Evolutionary conservation across 208 protist genomes (phyloP), one percentile per base, ranked within the genome.

Genomic region (Phytomonas serpens): DNA sequence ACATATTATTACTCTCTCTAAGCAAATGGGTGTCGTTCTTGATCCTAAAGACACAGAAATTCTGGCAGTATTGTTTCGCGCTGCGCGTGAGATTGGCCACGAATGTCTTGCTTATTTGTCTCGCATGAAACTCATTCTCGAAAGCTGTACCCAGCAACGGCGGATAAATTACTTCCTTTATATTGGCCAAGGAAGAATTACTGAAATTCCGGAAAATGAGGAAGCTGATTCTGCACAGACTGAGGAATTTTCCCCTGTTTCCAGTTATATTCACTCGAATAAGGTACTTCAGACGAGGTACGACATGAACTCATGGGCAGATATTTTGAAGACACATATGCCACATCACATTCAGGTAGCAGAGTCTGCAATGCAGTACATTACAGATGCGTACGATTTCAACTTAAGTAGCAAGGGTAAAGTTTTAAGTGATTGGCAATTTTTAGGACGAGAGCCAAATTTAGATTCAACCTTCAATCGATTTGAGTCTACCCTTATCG

Each of bases 71-170:
- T 75, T 94, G 29, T 77, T 94, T 52, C 87, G 89, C 5, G 83
- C 85, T 4, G 81, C 85, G 16, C 78, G 89, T 47, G 79, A 77
- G 40, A 40, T 74, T 31, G 85, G 85, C 3, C 89, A 94, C 67
- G 76, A 80, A 32, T 72, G 86, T 23, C 37, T 81, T 23, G 78
- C 76, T 16, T 77, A 77, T 73, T 69, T 76, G 13, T 76, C 72
- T n/a, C 83, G 86, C 19, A 87, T 89, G 71, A 76, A 87, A 67
- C 64, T 92, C 61, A 67, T 92, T 36, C 67, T 94, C 68, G 85
- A 89, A 61, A 88, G 77, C 66, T 71, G 69, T 63, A 75, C 87
- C 37, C 81, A 88, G 66, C 83, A 80, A 47, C 79, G 81, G 27
- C 47, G 47, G 5, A 57, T 57, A 57, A 57, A 57, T 57, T 27